Percentiles rank a stretch among this genome's conserved stretches.
Conservation (phyloP, 805 yeast genomes). For the Debaryomyces castellii region DNA sequence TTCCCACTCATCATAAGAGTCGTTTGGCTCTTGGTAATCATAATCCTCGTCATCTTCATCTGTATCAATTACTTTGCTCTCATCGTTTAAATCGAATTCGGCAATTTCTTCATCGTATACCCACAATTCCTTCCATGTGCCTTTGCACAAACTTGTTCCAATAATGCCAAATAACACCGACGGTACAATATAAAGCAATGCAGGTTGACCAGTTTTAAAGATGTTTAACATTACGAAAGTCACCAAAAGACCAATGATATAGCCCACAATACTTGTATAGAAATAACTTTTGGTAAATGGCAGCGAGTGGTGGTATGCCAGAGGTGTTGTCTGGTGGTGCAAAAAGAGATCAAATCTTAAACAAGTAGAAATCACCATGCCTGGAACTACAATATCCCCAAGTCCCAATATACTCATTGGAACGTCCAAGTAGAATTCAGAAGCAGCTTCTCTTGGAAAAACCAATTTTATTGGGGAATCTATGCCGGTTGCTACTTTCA, state of each 20-base stretch:
- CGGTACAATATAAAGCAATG: conserved; percentile 64
- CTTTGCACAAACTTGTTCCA: conserved; percentile 30
- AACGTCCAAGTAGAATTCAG: conserved; percentile 1
- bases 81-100: conserved; percentile 8
- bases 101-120: conserved; percentile 28
- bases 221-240: conserved; percentile 42
- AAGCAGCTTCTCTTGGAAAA: conserved; percentile 33
- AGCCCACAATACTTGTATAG: conserved; percentile 43
- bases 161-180: conserved; percentile 29
- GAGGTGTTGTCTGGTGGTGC: conserved; percentile 19
- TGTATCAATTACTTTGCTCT: background rate
- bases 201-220: conserved; percentile 60
- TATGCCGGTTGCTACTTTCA: conserved; percentile 54
- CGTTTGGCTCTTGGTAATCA: conserved; percentile 10
- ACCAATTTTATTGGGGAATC: conserved; percentile 55
- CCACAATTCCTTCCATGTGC: conserved; percentile 45
- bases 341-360: conserved; percentile 53
- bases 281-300: conserved; percentile 48
- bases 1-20: conserved; percentile 20
- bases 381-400: conserved; percentile 69
- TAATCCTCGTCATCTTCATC: conserved; percentile 15
- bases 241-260: conserved; percentile 42
- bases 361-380: conserved; percentile 50
- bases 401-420: conserved; percentile 51
- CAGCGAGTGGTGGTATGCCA: conserved; percentile 38